A percentile compares a stretch with the other conserved stretches of the same genome.
These are phyloP conservation scores for Daedaleopsis nitida DNA, from an alignment of 768 basidiomycete genomes.

Conservation along the genomic window DNA sequence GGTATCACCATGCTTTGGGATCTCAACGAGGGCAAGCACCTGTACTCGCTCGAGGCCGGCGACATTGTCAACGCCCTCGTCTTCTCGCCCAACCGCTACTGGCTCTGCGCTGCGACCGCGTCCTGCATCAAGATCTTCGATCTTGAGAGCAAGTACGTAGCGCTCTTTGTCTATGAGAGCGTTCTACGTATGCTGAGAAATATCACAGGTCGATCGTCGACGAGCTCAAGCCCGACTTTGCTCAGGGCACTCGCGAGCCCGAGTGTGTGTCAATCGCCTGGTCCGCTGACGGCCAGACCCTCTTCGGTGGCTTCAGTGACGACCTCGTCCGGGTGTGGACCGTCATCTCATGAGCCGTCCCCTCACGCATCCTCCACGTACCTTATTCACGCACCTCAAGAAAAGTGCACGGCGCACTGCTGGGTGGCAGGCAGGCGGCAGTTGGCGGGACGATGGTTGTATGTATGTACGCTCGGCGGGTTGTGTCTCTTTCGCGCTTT, in stretches of 20 bases:
- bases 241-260: conserved; percentile 77
- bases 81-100: conserved; percentile 99
- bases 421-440: conserved; percentile 16
- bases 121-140: conserved; percentile 99
- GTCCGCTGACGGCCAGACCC: conserved; percentile 97
- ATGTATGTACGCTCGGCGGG: conserved; percentile 22
- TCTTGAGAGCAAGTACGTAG: conserved; percentile 94
- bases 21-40: conserved; percentile 99
- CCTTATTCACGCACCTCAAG: conserved; percentile 11
- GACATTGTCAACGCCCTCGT: conserved; percentile 99
- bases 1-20: conserved; percentile 99
- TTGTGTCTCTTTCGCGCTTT: conserved; percentile 21
- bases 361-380: conserved; percentile 3
- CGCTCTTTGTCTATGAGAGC: not conserved
- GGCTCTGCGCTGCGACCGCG: conserved; percentile 98
- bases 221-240: conserved; percentile 95
- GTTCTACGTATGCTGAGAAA: not conserved
- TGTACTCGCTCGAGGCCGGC: conserved; percentile 98
- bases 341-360: conserved; percentile 51
- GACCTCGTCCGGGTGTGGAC: conserved; percentile 92
- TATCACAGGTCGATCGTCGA: conserved; percentile 87
- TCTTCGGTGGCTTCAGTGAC: conserved; percentile 97
- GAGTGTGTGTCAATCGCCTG: conserved; percentile 97
- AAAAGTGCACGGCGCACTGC: conserved; percentile 24
- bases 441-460: conserved; percentile 14